These are phyloP conservation scores for Neospermospora avenae DNA, from an alignment of 2,329 filamentous ascomycete genomes.

Conservation along the genomic window DNA sequence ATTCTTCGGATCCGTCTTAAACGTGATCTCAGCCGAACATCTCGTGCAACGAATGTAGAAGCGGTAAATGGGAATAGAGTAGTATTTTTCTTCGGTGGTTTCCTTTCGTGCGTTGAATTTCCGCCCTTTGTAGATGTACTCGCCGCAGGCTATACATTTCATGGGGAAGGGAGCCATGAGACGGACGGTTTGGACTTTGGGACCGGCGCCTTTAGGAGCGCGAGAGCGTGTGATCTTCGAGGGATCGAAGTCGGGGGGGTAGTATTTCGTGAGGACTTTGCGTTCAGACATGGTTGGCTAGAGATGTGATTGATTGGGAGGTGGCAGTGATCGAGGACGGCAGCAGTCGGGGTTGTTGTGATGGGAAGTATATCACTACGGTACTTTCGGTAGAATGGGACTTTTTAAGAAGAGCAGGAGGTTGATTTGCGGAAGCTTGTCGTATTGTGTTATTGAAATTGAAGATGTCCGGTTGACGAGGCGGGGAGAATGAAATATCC, in stretches of 20 bases:
- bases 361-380: no score
- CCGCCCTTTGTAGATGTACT: conserved; percentile 88
- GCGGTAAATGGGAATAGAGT: conserved; percentile 79
- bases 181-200: conserved; percentile 80
- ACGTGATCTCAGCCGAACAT: conserved; percentile 83
- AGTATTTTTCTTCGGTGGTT: conserved; percentile 85
- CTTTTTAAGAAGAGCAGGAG: no score
- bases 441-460: no score
- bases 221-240: conserved; percentile 69
- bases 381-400: no score
- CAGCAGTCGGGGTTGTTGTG: no score
- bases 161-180: conserved; percentile 87
- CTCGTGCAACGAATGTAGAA: conserved; percentile 91
- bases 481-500: not conserved
- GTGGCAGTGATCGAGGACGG: not conserved
- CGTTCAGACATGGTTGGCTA: conserved; percentile 70
- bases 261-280: conserved; percentile 70
- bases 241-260: conserved; percentile 82
- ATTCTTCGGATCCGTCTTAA: conserved; percentile 92
- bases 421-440: no score
- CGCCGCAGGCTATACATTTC: conserved; percentile 65
- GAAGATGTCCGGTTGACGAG: not conserved
- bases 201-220: conserved; percentile 68
- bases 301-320: not conserved
- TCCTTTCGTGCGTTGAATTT: conserved; percentile 97